These are phyloP conservation scores for Aureobasidium namibiae DNA, from an alignment of 2,329 filamentous ascomycete species.

Conservation along the genomic window DNA sequence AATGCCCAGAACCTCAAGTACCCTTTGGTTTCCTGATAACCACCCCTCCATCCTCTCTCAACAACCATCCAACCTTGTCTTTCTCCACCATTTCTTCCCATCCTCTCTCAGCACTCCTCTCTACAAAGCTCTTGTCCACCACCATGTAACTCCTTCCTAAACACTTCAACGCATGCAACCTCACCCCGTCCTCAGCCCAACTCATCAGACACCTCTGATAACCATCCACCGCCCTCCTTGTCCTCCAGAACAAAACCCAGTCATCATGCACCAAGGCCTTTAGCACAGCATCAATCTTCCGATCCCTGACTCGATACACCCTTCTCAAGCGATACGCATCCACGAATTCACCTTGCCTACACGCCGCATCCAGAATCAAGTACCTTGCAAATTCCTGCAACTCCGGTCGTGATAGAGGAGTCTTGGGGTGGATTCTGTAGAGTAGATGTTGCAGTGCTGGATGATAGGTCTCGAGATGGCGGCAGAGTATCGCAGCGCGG, in stretches of 20 bases:
- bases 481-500: constrained; percentile 69
- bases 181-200: constrained; percentile 67
- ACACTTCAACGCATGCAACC: constrained; percentile 74
- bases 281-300: constrained; percentile 62
- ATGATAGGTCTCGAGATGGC: constrained; percentile 81
- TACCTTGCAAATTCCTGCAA: constrained; percentile 73
- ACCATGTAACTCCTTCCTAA: constrained; percentile 73
- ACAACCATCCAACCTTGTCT: constrained; percentile 77
- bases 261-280: constrained; percentile 69
- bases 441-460: constrained; percentile 77
- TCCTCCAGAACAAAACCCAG: constrained; percentile 68
- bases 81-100: constrained; percentile 64
- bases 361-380: constrained; percentile 79
- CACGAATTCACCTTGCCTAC: constrained; percentile 65
- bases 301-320: constrained; percentile 47
- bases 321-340: constrained; percentile 63
- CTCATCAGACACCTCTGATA: constrained; percentile 73
- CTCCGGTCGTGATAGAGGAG: constrained; percentile 61
- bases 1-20: not conserved
- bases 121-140: constrained; percentile 61
- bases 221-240: constrained; percentile 66
- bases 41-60: constrained; percentile 46
- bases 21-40: constrained; percentile 10
- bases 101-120: constrained; percentile 56
- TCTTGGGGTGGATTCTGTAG: constrained; percentile 57